Conservation (phyloP, 169 alveolate species). For the Plasmodium vinckei region DNA sequence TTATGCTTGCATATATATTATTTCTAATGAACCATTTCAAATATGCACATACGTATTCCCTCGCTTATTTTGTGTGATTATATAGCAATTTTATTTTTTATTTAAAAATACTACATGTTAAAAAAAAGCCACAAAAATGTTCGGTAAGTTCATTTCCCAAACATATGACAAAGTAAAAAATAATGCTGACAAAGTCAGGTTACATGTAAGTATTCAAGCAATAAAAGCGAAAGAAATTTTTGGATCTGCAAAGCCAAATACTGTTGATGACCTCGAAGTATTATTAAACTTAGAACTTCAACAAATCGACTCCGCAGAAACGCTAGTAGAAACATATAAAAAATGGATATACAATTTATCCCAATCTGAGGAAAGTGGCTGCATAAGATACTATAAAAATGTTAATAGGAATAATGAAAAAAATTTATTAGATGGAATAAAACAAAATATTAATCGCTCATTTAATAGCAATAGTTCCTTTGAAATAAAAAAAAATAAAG, state of each 20-base stretch:
- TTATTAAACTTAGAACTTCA: slow-evolving; percentile 56
- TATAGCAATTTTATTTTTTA: no score
- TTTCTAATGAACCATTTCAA: no score
- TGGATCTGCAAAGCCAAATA: slow-evolving; percentile 49
- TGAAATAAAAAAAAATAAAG: slow-evolving; percentile 15
- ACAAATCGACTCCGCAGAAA: slow-evolving; percentile 59
- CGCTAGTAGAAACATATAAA: slow-evolving; percentile 46
- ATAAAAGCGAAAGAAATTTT: slow-evolving; percentile 70
- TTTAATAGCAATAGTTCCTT: background rate
- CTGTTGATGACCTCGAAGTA: slow-evolving; percentile 37
- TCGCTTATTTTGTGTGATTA: no score
- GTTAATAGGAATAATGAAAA: slow-evolving; percentile 21
- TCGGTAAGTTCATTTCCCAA: slow-evolving; percentile 63
- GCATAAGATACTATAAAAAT: slow-evolving; percentile 47
- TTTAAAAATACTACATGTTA: background rate
- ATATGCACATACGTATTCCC: no score
- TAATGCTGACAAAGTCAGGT: slow-evolving; percentile 64
- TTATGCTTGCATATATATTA: no score
- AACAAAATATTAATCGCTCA: slow-evolving; percentile 16
- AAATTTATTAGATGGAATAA: background rate
- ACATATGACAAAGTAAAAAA: slow-evolving; percentile 62
- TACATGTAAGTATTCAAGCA: slow-evolving; percentile 69
- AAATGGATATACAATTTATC: slow-evolving; percentile 63
- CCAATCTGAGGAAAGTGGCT: slow-evolving; percentile 63
- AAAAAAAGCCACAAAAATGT: slow-evolving; percentile 13